Evolutionary conservation across 2,329 filamentous ascomycete species (phyloP).

Genomic region (Aspergillus floridensis): DNA sequence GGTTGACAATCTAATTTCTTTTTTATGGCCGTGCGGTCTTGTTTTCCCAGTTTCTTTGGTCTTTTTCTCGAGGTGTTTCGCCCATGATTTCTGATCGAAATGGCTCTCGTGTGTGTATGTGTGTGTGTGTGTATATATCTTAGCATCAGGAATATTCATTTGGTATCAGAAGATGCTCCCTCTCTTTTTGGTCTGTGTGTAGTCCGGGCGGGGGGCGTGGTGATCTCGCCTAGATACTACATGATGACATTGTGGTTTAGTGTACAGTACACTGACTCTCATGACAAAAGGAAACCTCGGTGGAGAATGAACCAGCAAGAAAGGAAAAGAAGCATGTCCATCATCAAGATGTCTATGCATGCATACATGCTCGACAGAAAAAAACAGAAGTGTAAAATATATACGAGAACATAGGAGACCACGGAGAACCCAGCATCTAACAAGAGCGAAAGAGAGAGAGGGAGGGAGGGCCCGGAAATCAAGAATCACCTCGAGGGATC

Average conservation of each 20-base stretch:
- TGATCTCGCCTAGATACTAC: no score
- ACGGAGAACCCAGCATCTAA: neutral
- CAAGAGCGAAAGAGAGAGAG: neutral
- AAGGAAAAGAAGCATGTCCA: constrained; percentile 25
- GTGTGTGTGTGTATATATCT: constrained; percentile 39
- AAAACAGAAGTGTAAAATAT: neutral
- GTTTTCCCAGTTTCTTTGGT: neutral
- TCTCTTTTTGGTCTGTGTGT: no score
- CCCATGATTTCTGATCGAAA: constrained; percentile 23
- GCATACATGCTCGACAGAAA: neutral
- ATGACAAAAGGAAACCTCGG: neutral
- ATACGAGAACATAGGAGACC: constrained; percentile 3
- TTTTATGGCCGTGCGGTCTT: neutral
- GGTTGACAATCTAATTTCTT: neutral
- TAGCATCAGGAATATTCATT: constrained; percentile 36
- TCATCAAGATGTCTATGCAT: neutral
- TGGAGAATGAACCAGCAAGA: neutral
- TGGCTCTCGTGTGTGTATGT: constrained; percentile 16
- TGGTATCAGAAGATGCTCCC: neutral
- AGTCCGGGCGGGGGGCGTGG: no score
- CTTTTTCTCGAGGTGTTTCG: constrained; percentile 24
- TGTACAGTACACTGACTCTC: neutral
- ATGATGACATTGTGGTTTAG: neutral
- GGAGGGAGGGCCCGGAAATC: neutral
- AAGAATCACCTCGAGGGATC: neutral